Base-by-base conservation (phyloP, 148 eudicot species). In the Euryodendron excelsum region DNA sequence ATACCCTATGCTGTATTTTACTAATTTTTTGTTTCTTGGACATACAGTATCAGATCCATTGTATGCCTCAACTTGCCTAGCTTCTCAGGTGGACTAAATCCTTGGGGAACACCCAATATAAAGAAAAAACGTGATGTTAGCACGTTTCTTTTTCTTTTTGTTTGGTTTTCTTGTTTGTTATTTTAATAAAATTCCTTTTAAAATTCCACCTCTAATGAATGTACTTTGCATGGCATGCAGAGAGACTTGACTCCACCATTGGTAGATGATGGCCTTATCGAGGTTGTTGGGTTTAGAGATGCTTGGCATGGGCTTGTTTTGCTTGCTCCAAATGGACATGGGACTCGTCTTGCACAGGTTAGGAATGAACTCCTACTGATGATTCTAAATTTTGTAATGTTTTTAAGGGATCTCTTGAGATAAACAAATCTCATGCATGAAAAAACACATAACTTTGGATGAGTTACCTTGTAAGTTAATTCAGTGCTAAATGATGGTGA, bases 311-410 rank as follows among this genome's bases (percentile, higher is more conserved):
- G 99, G 69, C 90, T 93, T 78, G 91, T 89, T 77, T 88, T 96
- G 74, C 80, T 87, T 70, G 88, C 93, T 79, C 95, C 97, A 55
- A 92, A 90, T 13, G 99, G 99, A 41, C 99, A 96, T 79, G 99
- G 99, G 74, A 93, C 93, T 60, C 99, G 98, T 68, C 99, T 96
- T 78, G 99, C 95, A 53, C 99, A 96, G 98, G 99, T 96, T 53
- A 36, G 65, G 20, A 17, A 47, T 45, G 34, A 62, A 28, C 17
- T 41, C 39, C 34, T 27, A 6, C 18, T 20, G 21, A 8, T 27
- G 17, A 15, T n/a, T 8, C 8, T 45, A 15, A 69, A 13, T 44
- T 47, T 15, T 4, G 20, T 45, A 14, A 12, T 27, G 55, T 45
- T 25, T 27, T 69, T 12, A 31, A 45, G 1, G 48, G 21, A 67